A percentile compares a stretch with the other conserved stretches of the same genome.
Conservation (phyloP, 768 basidiomycete species). For the Rhizopogon sp. region DNA sequence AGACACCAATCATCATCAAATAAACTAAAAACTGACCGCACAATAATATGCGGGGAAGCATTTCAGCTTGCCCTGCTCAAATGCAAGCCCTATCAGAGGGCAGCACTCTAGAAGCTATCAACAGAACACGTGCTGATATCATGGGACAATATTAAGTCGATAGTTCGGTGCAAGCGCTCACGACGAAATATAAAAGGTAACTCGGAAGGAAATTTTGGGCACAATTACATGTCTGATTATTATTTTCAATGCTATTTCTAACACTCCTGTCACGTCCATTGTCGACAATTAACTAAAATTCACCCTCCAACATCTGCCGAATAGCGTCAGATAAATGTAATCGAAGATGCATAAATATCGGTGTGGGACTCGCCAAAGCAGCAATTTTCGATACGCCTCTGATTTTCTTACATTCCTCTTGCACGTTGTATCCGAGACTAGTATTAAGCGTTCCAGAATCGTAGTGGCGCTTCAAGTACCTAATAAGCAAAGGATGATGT, state of each 20-base stretch:
- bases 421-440: conserved; percentile 46
- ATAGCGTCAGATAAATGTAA: background rate
- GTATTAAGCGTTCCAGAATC: conserved; percentile 46
- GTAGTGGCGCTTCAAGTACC: conserved; percentile 61
- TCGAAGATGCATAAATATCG: background rate
- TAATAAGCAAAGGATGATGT: conserved; percentile 15
- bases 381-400: conserved; percentile 43
- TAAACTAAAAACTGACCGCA: conserved; percentile 13
- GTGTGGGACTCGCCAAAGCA: conserved; percentile 29
- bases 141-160: background rate
- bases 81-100: background rate
- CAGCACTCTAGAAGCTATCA: background rate
- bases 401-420: conserved; percentile 61
- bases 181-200: background rate
- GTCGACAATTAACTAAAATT: background rate
- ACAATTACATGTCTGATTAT: background rate
- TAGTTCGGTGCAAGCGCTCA: too few relatives aligned
- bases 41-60: conserved; percentile 15
- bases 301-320: background rate
- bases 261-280: background rate
- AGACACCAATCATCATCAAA: background rate
- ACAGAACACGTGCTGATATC: background rate
- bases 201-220: background rate
- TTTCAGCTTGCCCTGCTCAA: background rate
- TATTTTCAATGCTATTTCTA: background rate